Base-by-base conservation (phyloP, 2,329 filamentous ascomycete genomes). In the Ustulina deusta region DNA sequence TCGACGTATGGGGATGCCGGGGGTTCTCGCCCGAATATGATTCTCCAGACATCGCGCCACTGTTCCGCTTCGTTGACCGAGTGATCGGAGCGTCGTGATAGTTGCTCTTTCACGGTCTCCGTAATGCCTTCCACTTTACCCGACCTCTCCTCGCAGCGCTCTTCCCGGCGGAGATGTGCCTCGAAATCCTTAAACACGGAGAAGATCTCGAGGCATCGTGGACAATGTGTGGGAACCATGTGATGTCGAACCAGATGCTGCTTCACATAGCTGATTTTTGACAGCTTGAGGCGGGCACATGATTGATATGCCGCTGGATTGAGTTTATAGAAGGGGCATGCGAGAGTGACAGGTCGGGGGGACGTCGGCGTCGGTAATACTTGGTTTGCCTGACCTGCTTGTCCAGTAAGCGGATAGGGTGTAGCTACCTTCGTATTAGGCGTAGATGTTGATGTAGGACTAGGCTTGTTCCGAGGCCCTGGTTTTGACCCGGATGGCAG, bases 231-330 rank as follows among this genome's bases (percentile, higher is more conserved):
- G 27, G 61, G 51, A 40, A 20, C 61, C 29, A 57, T 63, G 17
- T 63, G 61, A 0, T 15, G 25, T 58, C 61, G 61, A 20, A 63
- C 29, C 6, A 63, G 52, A 58, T 63, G 61, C 13, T 63, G 61
- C 54, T 63, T 63, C 54, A 63, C 54, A 36, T 63, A 63, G 25
- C 61, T 63, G 17, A 63, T 63, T 7, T 63, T 58, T 0, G 61
- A 58, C 11, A 58, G 44, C 7, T 63, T 63, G 32, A 63, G 51
- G 49, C 52, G 61, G 5, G 61, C 61, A 17, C 61, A 63, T 10
- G 61, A 3, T 40, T 58, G 54, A 36, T 63, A 27, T 6, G 1
- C n/a, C n/a, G 25, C 34, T 6, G 46, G 61, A 3, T 15, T 22
- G 44, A 25, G 11, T 36, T 49, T 58, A 3, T 58, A 58, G 54